Conservation (phyloP, 108 stramenopile genomes). For the Mediolabrus comicus region DNA sequence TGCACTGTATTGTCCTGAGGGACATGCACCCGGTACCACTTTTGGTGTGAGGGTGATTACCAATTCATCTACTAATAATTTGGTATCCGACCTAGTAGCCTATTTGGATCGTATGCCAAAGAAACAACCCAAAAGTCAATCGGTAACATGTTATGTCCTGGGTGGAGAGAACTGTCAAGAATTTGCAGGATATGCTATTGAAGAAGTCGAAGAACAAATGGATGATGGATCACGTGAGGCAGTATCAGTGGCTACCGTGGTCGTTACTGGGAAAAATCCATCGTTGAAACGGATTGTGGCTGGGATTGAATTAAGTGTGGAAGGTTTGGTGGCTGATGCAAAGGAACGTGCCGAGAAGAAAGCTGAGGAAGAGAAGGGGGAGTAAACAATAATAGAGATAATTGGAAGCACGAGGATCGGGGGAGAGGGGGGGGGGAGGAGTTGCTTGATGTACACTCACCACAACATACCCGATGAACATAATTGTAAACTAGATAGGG, state of each 20-base stretch:
- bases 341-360: constrained; percentile 68
- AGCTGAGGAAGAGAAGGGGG: constrained; percentile 41
- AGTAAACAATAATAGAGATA: not conserved
- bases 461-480: too few relatives aligned
- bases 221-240: constrained; percentile 56
- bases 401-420: too few relatives aligned
- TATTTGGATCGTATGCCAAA: constrained; percentile 83
- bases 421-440: too few relatives aligned
- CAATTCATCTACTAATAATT: constrained; percentile 34
- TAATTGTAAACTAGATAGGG: too few relatives aligned
- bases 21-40: constrained; percentile 74
- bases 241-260: constrained; percentile 80
- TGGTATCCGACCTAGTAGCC: constrained; percentile 74
- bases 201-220: constrained; percentile 69
- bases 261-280: constrained; percentile 61
- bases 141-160: constrained; percentile 78
- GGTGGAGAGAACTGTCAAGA: constrained; percentile 50
- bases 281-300: constrained; percentile 69
- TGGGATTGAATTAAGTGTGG: constrained; percentile 77
- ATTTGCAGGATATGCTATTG: constrained; percentile 85
- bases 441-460: too few relatives aligned
- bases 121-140: constrained; percentile 56
- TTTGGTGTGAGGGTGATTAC: constrained; percentile 82
- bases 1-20: constrained; percentile 80
- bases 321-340: constrained; percentile 80